phyloP scores from a whole-genome alignment of 257 asterid genomes.

The Paulownia fortunei region DNA sequence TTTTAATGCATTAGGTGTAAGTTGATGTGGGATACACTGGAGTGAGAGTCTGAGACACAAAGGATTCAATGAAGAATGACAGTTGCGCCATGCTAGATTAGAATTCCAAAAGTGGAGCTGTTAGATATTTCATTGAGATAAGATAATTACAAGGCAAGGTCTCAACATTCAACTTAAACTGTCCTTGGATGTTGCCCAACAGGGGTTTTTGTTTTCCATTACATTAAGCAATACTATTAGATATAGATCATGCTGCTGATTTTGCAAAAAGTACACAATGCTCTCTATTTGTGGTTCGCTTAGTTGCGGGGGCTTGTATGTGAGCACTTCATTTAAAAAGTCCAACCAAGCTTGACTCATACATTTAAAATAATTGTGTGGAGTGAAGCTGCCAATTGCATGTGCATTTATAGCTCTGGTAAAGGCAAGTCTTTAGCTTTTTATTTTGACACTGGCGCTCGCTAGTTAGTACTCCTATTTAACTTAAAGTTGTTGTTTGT shows the following conservation, averaged over 20 bases:
- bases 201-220: background rate
- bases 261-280: background rate
- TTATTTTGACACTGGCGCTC: background rate
- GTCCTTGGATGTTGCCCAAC: background rate
- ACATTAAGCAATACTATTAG: background rate
- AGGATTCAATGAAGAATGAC: background rate
- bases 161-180: background rate
- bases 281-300: slow-evolving; percentile 8
- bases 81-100: slow-evolving; percentile 1
- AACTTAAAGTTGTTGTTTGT: background rate
- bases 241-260: background rate
- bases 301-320: background rate
- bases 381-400: background rate
- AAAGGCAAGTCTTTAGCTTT: background rate
- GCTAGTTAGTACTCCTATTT: background rate
- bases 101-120: background rate
- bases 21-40: slow-evolving; percentile 11
- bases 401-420: background rate
- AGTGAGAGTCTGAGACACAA: background rate
- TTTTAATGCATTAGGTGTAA: slow-evolving; percentile 1
- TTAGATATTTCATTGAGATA: background rate
- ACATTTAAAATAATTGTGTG: background rate
- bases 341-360: background rate
- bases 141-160: background rate
- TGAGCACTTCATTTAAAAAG: background rate